Conservation (phyloP, 2,329 filamentous ascomycete genomes). For the Harringtonia aguacate region DNA sequence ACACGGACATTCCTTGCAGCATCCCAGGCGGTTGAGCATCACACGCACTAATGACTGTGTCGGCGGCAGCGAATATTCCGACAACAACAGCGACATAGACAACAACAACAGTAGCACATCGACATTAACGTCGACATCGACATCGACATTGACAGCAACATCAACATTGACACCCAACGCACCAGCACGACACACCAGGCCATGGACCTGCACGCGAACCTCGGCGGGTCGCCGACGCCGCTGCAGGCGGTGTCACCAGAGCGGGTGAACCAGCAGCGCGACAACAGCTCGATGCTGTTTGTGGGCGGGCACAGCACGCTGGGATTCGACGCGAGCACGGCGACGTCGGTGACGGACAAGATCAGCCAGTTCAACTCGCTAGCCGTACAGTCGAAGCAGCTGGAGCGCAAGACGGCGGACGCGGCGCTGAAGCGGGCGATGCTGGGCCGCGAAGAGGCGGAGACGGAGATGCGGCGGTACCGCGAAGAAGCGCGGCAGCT, state of each 20-base stretch:
- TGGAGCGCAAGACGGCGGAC: conserved; percentile 55
- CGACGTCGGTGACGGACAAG: conserved; percentile 48
- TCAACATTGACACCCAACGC: background rate
- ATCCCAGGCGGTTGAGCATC: too few species aligned
- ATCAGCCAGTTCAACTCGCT: conserved; percentile 66
- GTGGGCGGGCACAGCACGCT: background rate
- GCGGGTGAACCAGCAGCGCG: conserved; percentile 44
- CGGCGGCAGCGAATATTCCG: background rate
- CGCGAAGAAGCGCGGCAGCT: conserved; percentile 49
- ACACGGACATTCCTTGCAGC: too few species aligned
- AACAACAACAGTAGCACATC: too few species aligned
- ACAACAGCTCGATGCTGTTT: background rate
- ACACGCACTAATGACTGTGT: too few species aligned
- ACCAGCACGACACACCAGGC: conserved; percentile 1
- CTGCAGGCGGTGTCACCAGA: conserved; percentile 53
- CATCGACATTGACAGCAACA: background rate
- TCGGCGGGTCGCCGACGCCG: conserved; percentile 41
- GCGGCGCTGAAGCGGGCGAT: conserved; percentile 56
- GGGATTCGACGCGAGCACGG: conserved; percentile 1
- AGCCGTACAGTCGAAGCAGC: conserved; percentile 46
- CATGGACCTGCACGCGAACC: conserved; percentile 36
- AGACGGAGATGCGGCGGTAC: conserved; percentile 53
- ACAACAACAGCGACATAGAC: background rate
- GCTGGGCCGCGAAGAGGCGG: conserved; percentile 60
- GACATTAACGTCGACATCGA: background rate